Evolutionary conservation across 164 flowering plant genomes (phyloP), one percentile per base, ranked within the genome.

Genomic region (Nymphaea colorata): DNA sequence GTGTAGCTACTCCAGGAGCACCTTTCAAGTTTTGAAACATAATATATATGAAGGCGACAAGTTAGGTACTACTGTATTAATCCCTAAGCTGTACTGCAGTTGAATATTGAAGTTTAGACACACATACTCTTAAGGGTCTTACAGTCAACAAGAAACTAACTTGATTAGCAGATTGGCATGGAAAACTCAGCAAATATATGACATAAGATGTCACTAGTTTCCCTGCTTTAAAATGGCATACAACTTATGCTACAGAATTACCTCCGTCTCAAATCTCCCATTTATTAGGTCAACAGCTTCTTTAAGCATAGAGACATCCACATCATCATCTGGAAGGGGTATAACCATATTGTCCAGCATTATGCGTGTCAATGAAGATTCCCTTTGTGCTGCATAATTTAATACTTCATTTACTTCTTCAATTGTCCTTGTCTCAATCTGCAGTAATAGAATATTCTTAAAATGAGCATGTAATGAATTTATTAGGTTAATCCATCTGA

Each of bases 291-390:
- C 80, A 51, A 91, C 98, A 70, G 98, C 99, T 79, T 91, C 86
- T 80, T 82, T 84, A 44, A 94, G 98, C 97, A 91, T 91, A 42
- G 93, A 82, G 7, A 86, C 86, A 71, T 91, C 96, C 66, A 90
- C 82, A 76, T 88, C 96, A 42, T 96, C 98, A 78, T 87, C 76
- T 25, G 87, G 79, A 51, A 78, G 78, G 4, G 95, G 98, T 44
- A 88, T 82, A 73, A 91, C 96, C 99, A 94, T 94, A 77, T 94
- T 94, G 74, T 94, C 98, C 77, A 94, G 71, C 99, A 94, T 88
- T 79, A 94, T 89, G 71, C 99, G 80, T 55, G 89, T 86, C 76
- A 94, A 73, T n/a, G 80, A 82, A 42, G 98, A 80, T 77, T 83
- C 76, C 42, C 72, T 70, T 69, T 82, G 74, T 63, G 93, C 81